phyloP scores from a whole-genome alignment of 371 early-diverging fungal species.

The Cokeromyces recurvatus region DNA sequence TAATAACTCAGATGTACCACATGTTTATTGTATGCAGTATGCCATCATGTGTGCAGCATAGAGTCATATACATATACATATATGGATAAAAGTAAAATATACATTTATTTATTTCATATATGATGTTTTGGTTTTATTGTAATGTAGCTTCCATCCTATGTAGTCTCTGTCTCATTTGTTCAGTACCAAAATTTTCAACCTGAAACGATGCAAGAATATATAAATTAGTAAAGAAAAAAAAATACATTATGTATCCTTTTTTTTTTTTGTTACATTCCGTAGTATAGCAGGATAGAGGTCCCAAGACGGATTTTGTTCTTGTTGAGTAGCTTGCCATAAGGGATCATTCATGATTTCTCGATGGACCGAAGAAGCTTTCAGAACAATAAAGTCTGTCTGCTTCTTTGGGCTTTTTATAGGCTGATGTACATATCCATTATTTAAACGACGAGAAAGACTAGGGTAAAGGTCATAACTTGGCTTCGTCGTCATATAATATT shows the following conservation, averaged over 20 bases:
- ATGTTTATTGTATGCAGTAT: too few species aligned
- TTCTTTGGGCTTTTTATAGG: slow-evolving; percentile 14
- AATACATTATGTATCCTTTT: neutral
- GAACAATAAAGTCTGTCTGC: slow-evolving; percentile 17
- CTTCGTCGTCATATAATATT: slow-evolving; percentile 26
- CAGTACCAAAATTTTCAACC: slow-evolving; percentile 43
- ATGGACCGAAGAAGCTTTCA: neutral
- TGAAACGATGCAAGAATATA: too few species aligned
- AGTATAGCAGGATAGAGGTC: slow-evolving; percentile 38
- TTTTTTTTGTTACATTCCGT: slow-evolving; percentile 42
- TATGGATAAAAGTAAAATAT: too few species aligned
- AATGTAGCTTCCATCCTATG: slow-evolving; percentile 24
- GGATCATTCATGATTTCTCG: slow-evolving; percentile 5
- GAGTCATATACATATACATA: too few species aligned
- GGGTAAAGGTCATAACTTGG: slow-evolving; percentile 43
- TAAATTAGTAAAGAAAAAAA: slow-evolving; percentile 1
- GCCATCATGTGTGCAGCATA: too few species aligned
- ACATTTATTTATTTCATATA: too few species aligned
- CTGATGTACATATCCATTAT: slow-evolving; percentile 30
- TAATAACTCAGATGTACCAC: too few species aligned
- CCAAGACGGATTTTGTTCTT: slow-evolving; percentile 24
- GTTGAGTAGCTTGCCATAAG: slow-evolving; percentile 9
- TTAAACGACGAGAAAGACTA: slow-evolving; percentile 27
- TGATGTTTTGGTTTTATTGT: too few species aligned
- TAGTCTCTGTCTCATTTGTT: slow-evolving; percentile 41